Evolutionary conservation across 805 yeast genomes (phyloP).

Genomic region (Dipodascus albidus): DNA sequence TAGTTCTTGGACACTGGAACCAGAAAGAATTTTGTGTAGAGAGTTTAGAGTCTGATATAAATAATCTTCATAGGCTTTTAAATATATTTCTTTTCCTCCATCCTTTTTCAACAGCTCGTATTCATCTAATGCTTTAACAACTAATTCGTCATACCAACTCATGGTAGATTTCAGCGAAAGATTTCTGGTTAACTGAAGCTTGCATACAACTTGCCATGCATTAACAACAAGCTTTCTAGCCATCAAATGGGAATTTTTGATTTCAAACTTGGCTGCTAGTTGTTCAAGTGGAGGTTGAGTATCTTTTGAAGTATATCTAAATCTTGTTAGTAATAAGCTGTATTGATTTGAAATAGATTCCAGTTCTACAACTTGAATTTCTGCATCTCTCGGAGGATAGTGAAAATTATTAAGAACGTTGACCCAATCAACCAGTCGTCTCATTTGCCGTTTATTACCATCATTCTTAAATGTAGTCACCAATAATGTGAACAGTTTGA

Average conservation of each 20-base stretch:
- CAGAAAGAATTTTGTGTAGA: not conserved
- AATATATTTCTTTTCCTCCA: not conserved
- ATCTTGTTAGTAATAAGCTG: slow-evolving; percentile 1
- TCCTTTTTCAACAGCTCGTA: not conserved
- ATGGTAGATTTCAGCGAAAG: not conserved
- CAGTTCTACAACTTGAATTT: not conserved
- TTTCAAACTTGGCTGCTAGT: not conserved
- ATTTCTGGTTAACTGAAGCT: not conserved
- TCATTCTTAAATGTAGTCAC: not conserved
- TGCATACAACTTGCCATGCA: not conserved
- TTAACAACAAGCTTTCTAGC: not conserved
- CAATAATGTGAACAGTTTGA: not conserved
- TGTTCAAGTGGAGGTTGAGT: slow-evolving; percentile 1
- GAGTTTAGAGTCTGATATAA: not conserved
- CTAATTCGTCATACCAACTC: slow-evolving; percentile 1
- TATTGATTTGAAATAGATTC: slow-evolving; percentile 2
- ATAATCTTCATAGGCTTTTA: not conserved
- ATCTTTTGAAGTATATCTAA: not conserved
- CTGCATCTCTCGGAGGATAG: not conserved
- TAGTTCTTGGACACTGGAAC: not conserved
- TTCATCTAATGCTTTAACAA: not conserved
- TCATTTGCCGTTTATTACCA: not conserved
- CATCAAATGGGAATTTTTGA: not conserved
- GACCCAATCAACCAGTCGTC: not conserved
- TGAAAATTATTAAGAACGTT: not conserved